Evolutionary conservation across 176 grass and related monocot genomes (phyloP), one percentile per base, ranked within the genome.

Genomic region (Hordeum vulgare): DNA sequence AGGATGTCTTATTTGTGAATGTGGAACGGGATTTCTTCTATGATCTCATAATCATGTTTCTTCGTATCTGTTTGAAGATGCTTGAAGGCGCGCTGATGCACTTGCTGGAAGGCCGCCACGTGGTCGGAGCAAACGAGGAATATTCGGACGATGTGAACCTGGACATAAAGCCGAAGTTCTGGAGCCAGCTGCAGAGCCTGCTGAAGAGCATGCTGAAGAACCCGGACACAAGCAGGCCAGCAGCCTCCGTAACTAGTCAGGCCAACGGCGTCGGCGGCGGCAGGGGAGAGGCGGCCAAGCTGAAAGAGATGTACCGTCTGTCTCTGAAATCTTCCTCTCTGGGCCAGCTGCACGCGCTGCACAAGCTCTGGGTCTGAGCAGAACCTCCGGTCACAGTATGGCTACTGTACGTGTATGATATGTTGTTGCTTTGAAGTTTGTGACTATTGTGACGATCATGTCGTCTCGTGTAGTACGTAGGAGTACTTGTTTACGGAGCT

Each of bases 241-340:
- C 77, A 51, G 81, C 80, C 83, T 84, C 85, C n/a, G 83, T 75
- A 35, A 68, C 7, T 18, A 0, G 78, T 66, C 89, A 86, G 71
- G 59, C 83, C 20, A 63, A 51, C 66, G 64, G 31, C 29, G 3
- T n/a, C n/a, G n/a, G 73, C n/a, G 58, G 85, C 89, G 85, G 28
- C 77, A 91, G 79, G 67, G 84, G 78, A 57, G 90, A 98, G 41
- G 24, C 82, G 5, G 21, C 67, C 20, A 99, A 92, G 76, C 85
- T 96, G 47, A 91, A 84, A 76, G 93, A 96, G 78, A 96, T 94
- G 91, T 94, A 96, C 26, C 87, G 89, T 20, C 61, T 99, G n/a
- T 86, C 91, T 6, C 82, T 99, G 28, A 99, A 89, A 82, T 92
- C 91, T 18, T 82, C 80, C 20, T 81, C 77, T 85, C 74, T 94